A percentile compares a stretch with the other conserved stretches of the same genome.
phyloP scores from a whole-genome alignment of 139 green algal genomes.

The Auxenochlorella pyrenoidosa region DNA sequence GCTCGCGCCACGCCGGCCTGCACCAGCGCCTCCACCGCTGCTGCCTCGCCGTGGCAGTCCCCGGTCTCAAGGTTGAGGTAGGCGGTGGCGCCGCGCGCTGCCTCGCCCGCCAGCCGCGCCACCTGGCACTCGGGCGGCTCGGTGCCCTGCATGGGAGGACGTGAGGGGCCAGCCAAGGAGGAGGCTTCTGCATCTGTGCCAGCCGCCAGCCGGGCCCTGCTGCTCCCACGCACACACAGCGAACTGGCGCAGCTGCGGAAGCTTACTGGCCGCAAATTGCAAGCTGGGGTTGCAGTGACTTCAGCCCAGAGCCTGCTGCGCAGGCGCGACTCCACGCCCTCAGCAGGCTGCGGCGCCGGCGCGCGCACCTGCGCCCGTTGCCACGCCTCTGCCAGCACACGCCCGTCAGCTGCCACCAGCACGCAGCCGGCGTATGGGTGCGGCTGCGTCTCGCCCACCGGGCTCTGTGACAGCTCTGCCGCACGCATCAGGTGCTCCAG shows the following conservation, averaged over 20 bases:
- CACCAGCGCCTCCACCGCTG: slow-evolving; percentile 76
- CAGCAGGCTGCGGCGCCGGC: too few relatives aligned
- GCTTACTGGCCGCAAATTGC: too few relatives aligned
- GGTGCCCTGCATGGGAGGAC: slow-evolving; percentile 64
- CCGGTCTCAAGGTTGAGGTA: slow-evolving; percentile 96
- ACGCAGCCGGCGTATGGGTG: slow-evolving; percentile 88
- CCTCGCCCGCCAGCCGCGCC: slow-evolving; percentile 43
- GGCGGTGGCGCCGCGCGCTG: slow-evolving; percentile 67
- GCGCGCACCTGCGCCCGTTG: slow-evolving; percentile 75
- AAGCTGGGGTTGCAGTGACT: too few relatives aligned
- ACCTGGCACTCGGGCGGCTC: slow-evolving; percentile 72
- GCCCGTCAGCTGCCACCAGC: slow-evolving; percentile 59
- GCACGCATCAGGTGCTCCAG: slow-evolving; percentile 19
- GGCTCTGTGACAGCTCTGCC: slow-evolving; percentile 8
- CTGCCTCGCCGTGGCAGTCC: slow-evolving; percentile 88
- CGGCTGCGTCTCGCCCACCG: slow-evolving; percentile 67
- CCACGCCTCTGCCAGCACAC: slow-evolving; percentile 54
- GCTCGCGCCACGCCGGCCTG: slow-evolving; percentile 80
- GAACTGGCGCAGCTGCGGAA: too few relatives aligned
- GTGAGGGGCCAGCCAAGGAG: background rate
- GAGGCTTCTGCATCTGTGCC: background rate
- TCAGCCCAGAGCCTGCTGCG: too few relatives aligned
- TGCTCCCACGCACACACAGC: too few relatives aligned
- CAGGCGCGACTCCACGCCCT: too few relatives aligned
- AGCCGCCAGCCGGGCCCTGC: too few relatives aligned